A percentile compares a stretch with the other conserved stretches of the same genome.
phyloP scores from a whole-genome alignment of 2,329 filamentous ascomycete species.

The Alternaria viburni region DNA sequence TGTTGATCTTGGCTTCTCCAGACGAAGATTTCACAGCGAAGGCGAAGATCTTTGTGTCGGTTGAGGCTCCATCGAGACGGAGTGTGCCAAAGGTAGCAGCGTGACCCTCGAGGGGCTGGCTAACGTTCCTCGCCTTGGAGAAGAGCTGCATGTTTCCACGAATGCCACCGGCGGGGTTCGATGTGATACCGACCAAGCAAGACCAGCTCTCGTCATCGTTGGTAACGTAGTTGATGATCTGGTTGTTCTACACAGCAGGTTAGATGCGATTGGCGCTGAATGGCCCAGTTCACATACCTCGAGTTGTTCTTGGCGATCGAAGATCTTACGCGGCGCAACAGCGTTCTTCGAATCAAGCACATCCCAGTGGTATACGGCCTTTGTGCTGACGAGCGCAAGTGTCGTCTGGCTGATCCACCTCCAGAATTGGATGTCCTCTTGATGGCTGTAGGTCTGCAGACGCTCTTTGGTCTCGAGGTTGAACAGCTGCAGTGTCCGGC shows the following conservation, averaged over 20 bases:
- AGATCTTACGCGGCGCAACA: constrained; percentile 80
- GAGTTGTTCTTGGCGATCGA: constrained; percentile 91
- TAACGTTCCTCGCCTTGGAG: constrained; percentile 93
- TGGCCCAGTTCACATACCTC: constrained; percentile 62
- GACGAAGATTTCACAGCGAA: constrained; percentile 91
- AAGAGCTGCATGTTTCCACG: constrained; percentile 97
- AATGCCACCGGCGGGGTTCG: constrained; percentile 88
- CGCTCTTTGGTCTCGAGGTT: constrained; percentile 92
- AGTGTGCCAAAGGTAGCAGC: constrained; percentile 93
- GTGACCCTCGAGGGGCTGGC: constrained; percentile 96
- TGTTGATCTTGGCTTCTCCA: constrained; percentile 87
- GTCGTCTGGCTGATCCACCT: constrained; percentile 95
- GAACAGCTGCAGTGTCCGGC: constrained; percentile 95
- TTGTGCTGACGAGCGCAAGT: constrained; percentile 88
- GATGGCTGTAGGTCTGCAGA: constrained; percentile 95
- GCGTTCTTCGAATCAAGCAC: constrained; percentile 84
- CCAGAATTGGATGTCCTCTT: constrained; percentile 98
- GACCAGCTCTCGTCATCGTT: constrained; percentile 98
- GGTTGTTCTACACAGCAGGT: constrained; percentile 70
- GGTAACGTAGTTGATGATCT: constrained; percentile 99
- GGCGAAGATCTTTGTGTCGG: constrained; percentile 94
- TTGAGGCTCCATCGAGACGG: constrained; percentile 83
- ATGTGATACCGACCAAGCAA: constrained; percentile 95
- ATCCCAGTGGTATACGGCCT: constrained; percentile 95
- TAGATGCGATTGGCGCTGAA: constrained; percentile 15